phyloP scores from a whole-genome alignment of 1,284 basidiomycete species.

The Malassezia sp. region DNA sequence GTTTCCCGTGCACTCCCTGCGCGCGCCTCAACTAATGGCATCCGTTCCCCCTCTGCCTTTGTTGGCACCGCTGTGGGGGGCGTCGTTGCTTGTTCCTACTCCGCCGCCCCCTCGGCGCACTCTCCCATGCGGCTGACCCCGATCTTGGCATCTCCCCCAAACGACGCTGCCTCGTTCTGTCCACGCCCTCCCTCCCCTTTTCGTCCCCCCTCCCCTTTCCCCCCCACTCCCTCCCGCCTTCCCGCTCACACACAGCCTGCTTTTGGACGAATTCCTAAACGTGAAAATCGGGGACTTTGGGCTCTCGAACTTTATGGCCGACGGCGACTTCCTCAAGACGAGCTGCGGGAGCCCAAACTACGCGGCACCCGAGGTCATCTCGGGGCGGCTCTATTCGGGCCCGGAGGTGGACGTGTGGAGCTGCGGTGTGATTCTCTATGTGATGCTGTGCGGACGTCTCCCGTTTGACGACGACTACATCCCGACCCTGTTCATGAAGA shows the following conservation, averaged over 20 bases:
- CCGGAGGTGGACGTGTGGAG: slow-evolving; percentile 46
- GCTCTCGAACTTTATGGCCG: slow-evolving; percentile 45
- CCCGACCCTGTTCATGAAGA: slow-evolving; percentile 46
- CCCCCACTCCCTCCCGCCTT: too few species aligned
- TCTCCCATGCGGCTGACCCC: too few species aligned
- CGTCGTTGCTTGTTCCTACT: too few species aligned
- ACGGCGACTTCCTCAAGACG: slow-evolving; percentile 46
- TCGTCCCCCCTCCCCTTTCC: too few species aligned
- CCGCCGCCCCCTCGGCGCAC: too few species aligned
- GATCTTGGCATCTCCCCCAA: too few species aligned
- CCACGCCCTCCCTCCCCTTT: too few species aligned
- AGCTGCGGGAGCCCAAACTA: slow-evolving; percentile 46
- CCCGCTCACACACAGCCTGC: too few species aligned
- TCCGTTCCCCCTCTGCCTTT: too few species aligned
- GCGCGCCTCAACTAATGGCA: too few species aligned
- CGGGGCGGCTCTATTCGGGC: slow-evolving; percentile 43
- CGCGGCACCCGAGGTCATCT: slow-evolving; percentile 45
- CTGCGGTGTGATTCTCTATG: slow-evolving; percentile 45
- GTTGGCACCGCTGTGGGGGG: too few species aligned
- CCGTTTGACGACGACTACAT: slow-evolving; percentile 47
- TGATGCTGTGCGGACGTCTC: slow-evolving; percentile 43
- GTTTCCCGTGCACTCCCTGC: too few species aligned
- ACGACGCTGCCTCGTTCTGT: neutral
- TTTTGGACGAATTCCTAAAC: slow-evolving; percentile 43
- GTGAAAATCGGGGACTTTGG: slow-evolving; percentile 47